These are phyloP conservation scores for Rhododendron henanense DNA, from an alignment of 148 eudicot genomes.

Conservation along the genomic window DNA sequence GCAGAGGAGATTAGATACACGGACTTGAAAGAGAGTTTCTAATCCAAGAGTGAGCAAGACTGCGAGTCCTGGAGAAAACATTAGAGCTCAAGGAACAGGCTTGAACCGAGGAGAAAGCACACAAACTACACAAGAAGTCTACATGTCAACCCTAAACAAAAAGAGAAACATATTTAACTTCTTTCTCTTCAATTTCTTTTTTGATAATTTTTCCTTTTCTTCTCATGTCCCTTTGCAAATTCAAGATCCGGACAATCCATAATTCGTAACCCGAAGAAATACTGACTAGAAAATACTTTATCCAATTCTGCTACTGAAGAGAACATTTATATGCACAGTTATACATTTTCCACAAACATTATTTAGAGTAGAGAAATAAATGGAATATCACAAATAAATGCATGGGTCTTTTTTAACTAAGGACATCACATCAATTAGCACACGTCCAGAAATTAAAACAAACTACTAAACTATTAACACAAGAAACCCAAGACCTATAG, in stretches of 20 bases:
- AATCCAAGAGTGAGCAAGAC: not conserved
- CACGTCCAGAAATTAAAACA: not conserved
- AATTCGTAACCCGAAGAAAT: not conserved
- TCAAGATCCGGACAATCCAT: not conserved
- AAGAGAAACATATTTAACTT: not conserved
- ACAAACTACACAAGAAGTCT: not conserved
- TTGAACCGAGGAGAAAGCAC: not conserved
- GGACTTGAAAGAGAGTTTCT: not conserved
- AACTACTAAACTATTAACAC: not conserved
- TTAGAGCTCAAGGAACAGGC: not conserved
- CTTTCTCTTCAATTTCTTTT: not conserved
- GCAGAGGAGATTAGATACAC: not conserved
- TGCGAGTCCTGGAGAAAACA: not conserved
- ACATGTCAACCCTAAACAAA: not conserved
- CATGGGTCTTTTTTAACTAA: not conserved
- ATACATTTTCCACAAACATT: not conserved
- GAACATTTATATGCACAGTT: not conserved
- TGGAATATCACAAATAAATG: not conserved
- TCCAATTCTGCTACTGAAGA: not conserved
- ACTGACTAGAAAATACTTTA: not conserved
- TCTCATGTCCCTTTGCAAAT: not conserved
- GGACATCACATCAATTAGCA: not conserved
- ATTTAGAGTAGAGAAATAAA: not conserved
- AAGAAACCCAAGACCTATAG: constrained; percentile 1
- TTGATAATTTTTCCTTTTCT: not conserved